Evolutionary conservation across 1,284 basidiomycete species (phyloP).

Genomic region (Malassezia globosa): DNA sequence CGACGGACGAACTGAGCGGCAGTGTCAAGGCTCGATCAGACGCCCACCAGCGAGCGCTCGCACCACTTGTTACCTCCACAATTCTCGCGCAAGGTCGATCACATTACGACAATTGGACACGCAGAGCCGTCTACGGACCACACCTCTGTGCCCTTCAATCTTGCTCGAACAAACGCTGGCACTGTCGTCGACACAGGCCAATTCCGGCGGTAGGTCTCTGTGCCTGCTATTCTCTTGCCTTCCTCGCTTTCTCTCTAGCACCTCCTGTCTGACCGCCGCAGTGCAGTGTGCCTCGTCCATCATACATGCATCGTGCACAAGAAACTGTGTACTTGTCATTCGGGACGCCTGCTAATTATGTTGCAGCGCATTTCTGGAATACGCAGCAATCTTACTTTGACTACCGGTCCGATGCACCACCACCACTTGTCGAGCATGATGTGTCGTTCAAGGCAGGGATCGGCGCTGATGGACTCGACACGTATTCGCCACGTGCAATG

Average conservation of each 20-base stretch:
- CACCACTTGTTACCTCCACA: too few species aligned
- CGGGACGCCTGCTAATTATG: conserved; percentile 36
- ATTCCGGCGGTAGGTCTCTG: too few species aligned
- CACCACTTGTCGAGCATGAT: conserved; percentile 34
- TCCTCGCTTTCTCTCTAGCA: neutral
- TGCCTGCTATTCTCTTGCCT: neutral
- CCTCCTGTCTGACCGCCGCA: too few species aligned
- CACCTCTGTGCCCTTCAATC: too few species aligned
- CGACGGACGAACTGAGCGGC: too few species aligned
- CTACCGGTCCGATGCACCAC: conserved; percentile 7
- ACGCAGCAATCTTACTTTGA: conserved; percentile 39
- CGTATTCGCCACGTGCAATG: conserved; percentile 34
- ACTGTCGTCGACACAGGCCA: too few species aligned
- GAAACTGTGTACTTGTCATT: conserved; percentile 42
- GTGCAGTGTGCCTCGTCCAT: too few species aligned
- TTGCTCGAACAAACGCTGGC: too few species aligned
- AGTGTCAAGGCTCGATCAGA: neutral
- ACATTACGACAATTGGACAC: too few species aligned
- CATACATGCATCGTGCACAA: conserved; percentile 10
- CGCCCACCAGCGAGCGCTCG: neutral
- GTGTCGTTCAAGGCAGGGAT: conserved; percentile 35
- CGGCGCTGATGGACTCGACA: conserved; percentile 26
- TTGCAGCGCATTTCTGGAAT: conserved; percentile 43
- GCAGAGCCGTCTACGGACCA: too few species aligned
- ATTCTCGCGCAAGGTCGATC: too few species aligned